A percentile compares a stretch with the other conserved stretches of the same genome.
Evolutionary conservation across 176 grass and related monocot species (phyloP).

Genomic region (Tillandsia leiboldiana): DNA sequence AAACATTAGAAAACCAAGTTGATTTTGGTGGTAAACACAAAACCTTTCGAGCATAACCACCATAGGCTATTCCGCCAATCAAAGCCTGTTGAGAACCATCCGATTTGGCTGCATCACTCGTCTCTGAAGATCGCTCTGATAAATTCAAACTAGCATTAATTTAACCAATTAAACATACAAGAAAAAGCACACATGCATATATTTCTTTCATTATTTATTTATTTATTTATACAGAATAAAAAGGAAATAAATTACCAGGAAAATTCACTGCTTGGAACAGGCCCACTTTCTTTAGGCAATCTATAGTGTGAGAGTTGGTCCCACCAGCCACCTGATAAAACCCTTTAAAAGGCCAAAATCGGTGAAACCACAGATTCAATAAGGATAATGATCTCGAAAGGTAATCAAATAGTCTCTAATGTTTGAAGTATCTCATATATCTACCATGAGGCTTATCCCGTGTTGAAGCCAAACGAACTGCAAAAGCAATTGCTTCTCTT

Average conservation of each 20-base stretch:
- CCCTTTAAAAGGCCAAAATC: conserved; percentile 43
- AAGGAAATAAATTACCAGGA: conserved; percentile 28
- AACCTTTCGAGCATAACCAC: conserved; percentile 92
- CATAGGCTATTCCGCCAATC: conserved; percentile 92
- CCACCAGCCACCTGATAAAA: conserved; percentile 92
- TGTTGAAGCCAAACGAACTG: conserved; percentile 46
- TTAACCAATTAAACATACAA: not conserved
- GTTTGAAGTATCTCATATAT: not conserved
- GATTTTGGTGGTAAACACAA: not conserved
- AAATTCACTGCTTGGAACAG: conserved; percentile 40
- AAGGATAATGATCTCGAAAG: conserved; percentile 4
- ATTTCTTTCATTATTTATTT: not conserved
- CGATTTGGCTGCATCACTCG: conserved; percentile 3
- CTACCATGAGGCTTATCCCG: conserved; percentile 63
- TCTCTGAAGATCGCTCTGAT: conserved; percentile 14
- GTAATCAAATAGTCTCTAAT: not conserved
- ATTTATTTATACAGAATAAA: not conserved
- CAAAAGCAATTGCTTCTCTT: conserved; percentile 74
- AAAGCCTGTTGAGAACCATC: conserved; percentile 29
- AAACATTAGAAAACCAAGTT: not conserved
- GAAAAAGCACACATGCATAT: not conserved
- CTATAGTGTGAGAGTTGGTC: conserved; percentile 64
- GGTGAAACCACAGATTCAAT: conserved; percentile 13
- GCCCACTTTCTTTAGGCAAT: conserved; percentile 64
- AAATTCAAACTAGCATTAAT: not conserved